Conservation (phyloP, 768 basidiomycete genomes). For the Mycena indigotica region DNA sequence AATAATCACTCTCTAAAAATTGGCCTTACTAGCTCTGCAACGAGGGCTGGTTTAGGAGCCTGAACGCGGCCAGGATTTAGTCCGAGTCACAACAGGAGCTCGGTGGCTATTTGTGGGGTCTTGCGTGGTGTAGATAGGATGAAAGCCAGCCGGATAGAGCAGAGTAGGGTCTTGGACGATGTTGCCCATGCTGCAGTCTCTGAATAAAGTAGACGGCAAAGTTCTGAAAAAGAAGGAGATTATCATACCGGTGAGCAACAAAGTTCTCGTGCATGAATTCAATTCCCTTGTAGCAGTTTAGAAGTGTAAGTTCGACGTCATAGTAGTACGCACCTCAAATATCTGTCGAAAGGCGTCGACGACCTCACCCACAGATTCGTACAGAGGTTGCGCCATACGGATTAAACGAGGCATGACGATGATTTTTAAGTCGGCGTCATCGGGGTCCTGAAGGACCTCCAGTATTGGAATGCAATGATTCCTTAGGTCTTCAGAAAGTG, state of each 20-base stretch:
- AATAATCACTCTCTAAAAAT: too few species aligned
- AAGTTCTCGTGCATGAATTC: conserved; percentile 34
- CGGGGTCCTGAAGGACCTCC: conserved; percentile 24
- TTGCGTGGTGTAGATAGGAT: too few species aligned
- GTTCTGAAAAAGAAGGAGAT: too few species aligned
- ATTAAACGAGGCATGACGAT: conserved; percentile 36
- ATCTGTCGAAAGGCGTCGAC: conserved; percentile 36
- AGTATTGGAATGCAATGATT: conserved; percentile 41
- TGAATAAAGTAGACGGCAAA: too few species aligned
- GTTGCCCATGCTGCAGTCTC: conserved; percentile 31
- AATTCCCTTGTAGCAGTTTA: conserved; percentile 23
- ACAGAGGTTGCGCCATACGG: conserved; percentile 28
- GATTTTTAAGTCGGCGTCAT: conserved; percentile 21
- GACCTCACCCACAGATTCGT: conserved; percentile 38
- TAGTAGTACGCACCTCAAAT: too few species aligned
- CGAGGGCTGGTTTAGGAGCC: conserved; percentile 32
- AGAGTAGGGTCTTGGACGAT: conserved; percentile 37
- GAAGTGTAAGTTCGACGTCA: too few species aligned
- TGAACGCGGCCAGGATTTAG: too few species aligned
- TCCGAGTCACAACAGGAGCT: conserved; percentile 23
- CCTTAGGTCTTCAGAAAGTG: conserved; percentile 19
- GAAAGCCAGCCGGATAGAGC: conserved; percentile 27
- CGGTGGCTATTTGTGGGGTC: too few species aligned
- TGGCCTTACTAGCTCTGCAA: conserved; percentile 29
- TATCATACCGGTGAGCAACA: conserved; percentile 35